A percentile compares a stretch with the other conserved stretches of the same genome.
phyloP scores from a whole-genome alignment of 108 stramenopile genomes.

The Skeletonema potamos region DNA sequence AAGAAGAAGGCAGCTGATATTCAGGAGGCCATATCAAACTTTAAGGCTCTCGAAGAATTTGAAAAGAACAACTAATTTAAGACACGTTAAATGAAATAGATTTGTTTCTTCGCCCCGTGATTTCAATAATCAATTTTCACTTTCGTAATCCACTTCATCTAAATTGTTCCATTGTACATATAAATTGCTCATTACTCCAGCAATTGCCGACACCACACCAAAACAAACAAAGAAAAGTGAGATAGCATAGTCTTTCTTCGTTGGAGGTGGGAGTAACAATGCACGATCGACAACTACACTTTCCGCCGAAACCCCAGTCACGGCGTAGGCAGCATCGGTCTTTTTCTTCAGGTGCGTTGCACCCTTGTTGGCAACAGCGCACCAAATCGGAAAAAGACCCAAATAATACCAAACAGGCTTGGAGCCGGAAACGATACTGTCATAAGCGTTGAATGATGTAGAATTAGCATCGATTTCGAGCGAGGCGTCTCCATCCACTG shows the following conservation, averaged over 20 bases:
- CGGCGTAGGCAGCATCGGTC: conserved; percentile 17
- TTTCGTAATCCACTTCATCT: not conserved
- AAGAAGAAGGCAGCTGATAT: conserved; percentile 79
- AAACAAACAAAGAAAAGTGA: conserved; percentile 73
- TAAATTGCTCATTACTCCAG: conserved; percentile 68
- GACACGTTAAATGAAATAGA: not conserved
- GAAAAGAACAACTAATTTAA: conserved; percentile 42
- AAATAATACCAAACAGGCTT: conserved; percentile 51
- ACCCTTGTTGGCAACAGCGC: conserved; percentile 33
- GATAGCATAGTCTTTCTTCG: conserved; percentile 52
- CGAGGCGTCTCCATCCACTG: conserved; percentile 66
- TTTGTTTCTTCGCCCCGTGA: not conserved
- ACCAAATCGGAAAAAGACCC: conserved; percentile 44
- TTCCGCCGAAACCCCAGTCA: conserved; percentile 8
- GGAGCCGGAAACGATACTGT: conserved; percentile 12
- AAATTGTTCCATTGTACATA: conserved; percentile 54
- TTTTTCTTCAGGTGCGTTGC: conserved; percentile 24
- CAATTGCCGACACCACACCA: conserved; percentile 63
- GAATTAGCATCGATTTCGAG: conserved; percentile 32
- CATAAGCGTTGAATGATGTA: conserved; percentile 15
- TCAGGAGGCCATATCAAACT: conserved; percentile 82
- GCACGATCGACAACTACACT: conserved; percentile 11
- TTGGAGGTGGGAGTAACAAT: conserved; percentile 36
- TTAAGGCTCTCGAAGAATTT: conserved; percentile 60
- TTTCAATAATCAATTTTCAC: not conserved